Conservation (phyloP, 306 rosid species). For the Trifolium dubium region DNA sequence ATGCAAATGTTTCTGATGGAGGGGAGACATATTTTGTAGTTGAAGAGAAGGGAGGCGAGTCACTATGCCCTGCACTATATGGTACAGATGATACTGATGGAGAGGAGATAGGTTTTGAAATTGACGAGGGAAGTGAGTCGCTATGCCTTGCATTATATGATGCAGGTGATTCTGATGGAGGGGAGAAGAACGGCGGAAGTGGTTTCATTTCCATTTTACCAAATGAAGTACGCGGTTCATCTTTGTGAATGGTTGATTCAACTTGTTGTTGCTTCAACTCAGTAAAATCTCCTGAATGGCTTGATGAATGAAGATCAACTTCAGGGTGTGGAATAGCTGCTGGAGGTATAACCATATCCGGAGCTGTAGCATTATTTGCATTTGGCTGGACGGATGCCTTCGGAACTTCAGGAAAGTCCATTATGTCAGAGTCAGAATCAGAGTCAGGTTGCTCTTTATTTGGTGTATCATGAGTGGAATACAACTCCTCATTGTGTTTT, state of each 20-base stretch:
- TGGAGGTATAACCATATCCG: conserved; percentile 49
- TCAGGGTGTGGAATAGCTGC: conserved; percentile 45
- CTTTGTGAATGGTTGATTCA: conserved; percentile 43
- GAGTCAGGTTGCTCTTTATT: conserved; percentile 62
- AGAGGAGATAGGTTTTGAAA: conserved; percentile 47
- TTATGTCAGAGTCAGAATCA: conserved; percentile 66
- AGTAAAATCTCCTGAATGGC: conserved; percentile 42
- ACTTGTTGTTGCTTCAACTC: conserved; percentile 43
- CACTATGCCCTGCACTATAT: conserved; percentile 48
- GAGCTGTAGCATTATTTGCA: conserved; percentile 59
- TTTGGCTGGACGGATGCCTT: conserved; percentile 51
- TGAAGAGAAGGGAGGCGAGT: conserved; percentile 6
- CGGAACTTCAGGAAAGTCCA: conserved; percentile 90
- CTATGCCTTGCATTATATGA: conserved; percentile 35
- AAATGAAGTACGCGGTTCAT: conserved; percentile 55
- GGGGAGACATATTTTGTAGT: conserved; percentile 49
- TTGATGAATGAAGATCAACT: conserved; percentile 47
- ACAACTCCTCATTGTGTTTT: conserved; percentile 58
- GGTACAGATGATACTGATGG: conserved; percentile 58
- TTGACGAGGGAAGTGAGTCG: background rate
- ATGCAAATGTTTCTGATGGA: conserved; percentile 56
- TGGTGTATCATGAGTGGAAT: conserved; percentile 46
- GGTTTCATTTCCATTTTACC: conserved; percentile 63
- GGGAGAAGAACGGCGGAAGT: conserved; percentile 80
- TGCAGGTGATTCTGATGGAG: conserved; percentile 57